Percentiles rank a stretch among this genome's conserved stretches.
Conservation (phyloP, 1,284 basidiomycete genomes). For the Phellopilus nigrolimitatus region DNA sequence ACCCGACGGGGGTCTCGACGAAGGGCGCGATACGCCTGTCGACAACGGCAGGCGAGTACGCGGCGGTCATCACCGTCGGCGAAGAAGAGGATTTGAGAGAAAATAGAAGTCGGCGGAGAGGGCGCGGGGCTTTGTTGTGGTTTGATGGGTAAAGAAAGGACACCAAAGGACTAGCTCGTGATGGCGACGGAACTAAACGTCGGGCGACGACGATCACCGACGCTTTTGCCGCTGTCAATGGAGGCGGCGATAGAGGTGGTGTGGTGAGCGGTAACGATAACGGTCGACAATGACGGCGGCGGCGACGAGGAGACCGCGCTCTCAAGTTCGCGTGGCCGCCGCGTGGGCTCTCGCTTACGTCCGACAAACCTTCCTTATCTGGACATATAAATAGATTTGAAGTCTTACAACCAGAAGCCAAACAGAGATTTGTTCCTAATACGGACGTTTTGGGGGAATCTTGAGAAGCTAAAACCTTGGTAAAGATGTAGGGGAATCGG, state of each 20-base stretch:
- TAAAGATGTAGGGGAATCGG: no score
- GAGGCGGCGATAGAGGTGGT: neutral
- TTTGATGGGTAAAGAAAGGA: constrained; percentile 3
- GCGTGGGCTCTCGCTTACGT: no score
- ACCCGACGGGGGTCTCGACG: neutral
- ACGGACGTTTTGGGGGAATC: no score
- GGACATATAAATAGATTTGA: no score
- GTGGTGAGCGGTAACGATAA: neutral
- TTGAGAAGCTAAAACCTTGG: no score
- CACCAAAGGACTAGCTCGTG: neutral
- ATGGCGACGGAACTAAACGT: constrained; percentile 1
- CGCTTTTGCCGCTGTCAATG: neutral
- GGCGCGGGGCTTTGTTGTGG: neutral
- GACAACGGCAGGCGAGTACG: constrained; percentile 9
- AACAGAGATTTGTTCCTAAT: no score
- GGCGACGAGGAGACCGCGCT: no score
- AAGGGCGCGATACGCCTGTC: constrained; percentile 4
- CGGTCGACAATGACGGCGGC: no score
- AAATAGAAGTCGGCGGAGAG: neutral
- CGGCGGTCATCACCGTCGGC: constrained; percentile 6
- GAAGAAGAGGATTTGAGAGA: neutral
- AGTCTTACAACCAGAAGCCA: no score
- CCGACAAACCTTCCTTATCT: no score
- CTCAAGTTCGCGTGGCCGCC: no score
- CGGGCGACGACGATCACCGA: neutral